Percentiles rank a stretch among this genome's conserved stretches.
phyloP scores from a whole-genome alignment of 768 basidiomycete genomes.

The Suillus variegatus region DNA sequence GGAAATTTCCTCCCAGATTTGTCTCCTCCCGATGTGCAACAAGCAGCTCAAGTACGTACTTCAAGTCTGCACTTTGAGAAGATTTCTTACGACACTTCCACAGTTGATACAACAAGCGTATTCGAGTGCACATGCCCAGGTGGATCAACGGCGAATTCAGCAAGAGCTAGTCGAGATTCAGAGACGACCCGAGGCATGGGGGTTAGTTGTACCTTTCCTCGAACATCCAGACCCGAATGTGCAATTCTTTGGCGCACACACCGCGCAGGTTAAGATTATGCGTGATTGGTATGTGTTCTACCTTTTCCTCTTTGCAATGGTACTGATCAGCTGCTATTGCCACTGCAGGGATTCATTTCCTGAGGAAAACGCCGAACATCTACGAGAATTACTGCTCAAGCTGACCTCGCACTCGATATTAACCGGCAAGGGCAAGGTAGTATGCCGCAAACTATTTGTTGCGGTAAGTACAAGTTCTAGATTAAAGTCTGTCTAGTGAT shows the following conservation, averaged over 20 bases:
- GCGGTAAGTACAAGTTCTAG: slow-evolving; percentile 52
- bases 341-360: slow-evolving; percentile 73
- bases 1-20: slow-evolving; percentile 53
- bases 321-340: slow-evolving; percentile 6
- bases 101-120: slow-evolving; percentile 75
- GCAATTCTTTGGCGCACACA: slow-evolving; percentile 95
- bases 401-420: slow-evolving; percentile 67
- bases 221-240: slow-evolving; percentile 76
- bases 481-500: slow-evolving; percentile 9
- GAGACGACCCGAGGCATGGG: slow-evolving; percentile 80
- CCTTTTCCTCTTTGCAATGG: not conserved
- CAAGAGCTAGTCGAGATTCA: slow-evolving; percentile 77
- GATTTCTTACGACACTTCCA: slow-evolving; percentile 16
- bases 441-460: slow-evolving; percentile 85
- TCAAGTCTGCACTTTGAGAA: slow-evolving; percentile 14
- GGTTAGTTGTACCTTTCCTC: slow-evolving; percentile 75
- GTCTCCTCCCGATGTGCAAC: slow-evolving; percentile 52
- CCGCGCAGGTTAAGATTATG: slow-evolving; percentile 90
- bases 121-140: slow-evolving; percentile 45
- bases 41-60: slow-evolving; percentile 58
- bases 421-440: slow-evolving; percentile 62
- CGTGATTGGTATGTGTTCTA: slow-evolving; percentile 73
- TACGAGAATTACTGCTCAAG: slow-evolving; percentile 70
- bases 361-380: slow-evolving; percentile 50
- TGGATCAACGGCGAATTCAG: slow-evolving; percentile 62